Conservation (phyloP, 2,329 filamentous ascomycete genomes). For the Paecilomyces variotii region DNA sequence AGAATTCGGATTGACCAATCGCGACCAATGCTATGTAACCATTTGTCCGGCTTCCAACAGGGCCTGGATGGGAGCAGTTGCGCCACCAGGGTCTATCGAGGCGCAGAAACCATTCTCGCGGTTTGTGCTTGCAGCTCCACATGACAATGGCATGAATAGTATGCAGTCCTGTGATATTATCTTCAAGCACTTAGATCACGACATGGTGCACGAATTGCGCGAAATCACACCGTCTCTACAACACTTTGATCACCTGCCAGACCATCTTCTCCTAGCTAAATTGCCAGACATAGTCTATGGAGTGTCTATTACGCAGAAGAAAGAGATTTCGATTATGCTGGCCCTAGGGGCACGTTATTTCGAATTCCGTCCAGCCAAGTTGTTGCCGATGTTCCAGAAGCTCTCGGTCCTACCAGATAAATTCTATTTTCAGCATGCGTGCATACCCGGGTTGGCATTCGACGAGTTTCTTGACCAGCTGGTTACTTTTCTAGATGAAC, state of each 20-base stretch:
- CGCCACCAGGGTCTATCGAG: slow-evolving; percentile 31
- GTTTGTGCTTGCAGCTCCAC: slow-evolving; percentile 39
- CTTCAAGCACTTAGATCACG: slow-evolving; percentile 18
- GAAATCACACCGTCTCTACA: slow-evolving; percentile 4
- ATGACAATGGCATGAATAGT: slow-evolving; percentile 48
- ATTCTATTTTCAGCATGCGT: slow-evolving; percentile 45
- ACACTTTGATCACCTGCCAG: background rate
- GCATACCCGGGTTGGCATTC: slow-evolving; percentile 45
- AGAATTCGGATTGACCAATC: slow-evolving; percentile 33
- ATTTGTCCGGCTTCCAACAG: slow-evolving; percentile 24
- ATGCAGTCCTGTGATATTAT: slow-evolving; percentile 37
- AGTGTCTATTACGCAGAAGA: slow-evolving; percentile 46
- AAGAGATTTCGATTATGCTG: slow-evolving; percentile 38
- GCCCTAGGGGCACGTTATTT: slow-evolving; percentile 44
- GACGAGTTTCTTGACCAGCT: slow-evolving; percentile 35
- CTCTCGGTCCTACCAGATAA: slow-evolving; percentile 35
- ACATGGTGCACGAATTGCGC: slow-evolving; percentile 3
- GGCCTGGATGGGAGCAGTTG: slow-evolving; percentile 39
- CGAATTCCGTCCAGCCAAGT: slow-evolving; percentile 44
- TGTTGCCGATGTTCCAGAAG: slow-evolving; percentile 34
- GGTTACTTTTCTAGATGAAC: slow-evolving; percentile 33
- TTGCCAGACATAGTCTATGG: slow-evolving; percentile 40
- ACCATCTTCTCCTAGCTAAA: slow-evolving; percentile 18
- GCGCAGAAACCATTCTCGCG: slow-evolving; percentile 35
- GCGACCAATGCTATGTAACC: slow-evolving; percentile 40